Base-by-base conservation (phyloP, 495 filamentous ascomycete genomes). In the Aspergillus bertholletiae region DNA sequence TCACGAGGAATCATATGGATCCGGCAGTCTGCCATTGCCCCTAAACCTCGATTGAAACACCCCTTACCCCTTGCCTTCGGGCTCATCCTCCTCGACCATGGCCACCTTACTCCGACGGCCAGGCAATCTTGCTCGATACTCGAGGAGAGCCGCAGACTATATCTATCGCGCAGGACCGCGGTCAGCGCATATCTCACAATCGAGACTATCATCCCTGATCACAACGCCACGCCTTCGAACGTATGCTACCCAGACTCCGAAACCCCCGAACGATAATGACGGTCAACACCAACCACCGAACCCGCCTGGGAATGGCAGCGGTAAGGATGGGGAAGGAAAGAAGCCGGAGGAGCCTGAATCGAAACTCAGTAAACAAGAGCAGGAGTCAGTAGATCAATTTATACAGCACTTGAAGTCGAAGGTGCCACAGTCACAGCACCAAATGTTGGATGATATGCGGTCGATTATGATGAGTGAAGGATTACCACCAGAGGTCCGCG, bases 81-180 rank as follows among this genome's bases (percentile, higher is more conserved):
- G 70, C 71, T 66, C 59, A 60, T 56, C 56, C 60, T 68, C 68
- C 68, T 73, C 73, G 72, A 76, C 63, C 67, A 88, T 88, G 85
- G 81, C 84, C 65, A 77, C 78, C 67, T 65, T 87, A 61, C 73
- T 88, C 56, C 82, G 85, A 63, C 83, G 82, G 68, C 81, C 87
- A 65, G 78, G 81, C 71, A 76, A 80, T 70, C 66, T 88, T 68
- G 80, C 82, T 69, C 79, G 83, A 68, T 73, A 82, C 66, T 80
- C 83, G 62, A 80, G 73, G 67, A 74, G 73, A 54, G 78, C 77
- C 57, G 60, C 81, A 56, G 73, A 77, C 53, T 67, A 64, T 47
- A 60, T 78, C 37, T 48, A 72, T 49, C 76, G 75, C 57, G 68
- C 74, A 54, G 68, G 60, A 51, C 70, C 72, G 46, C 67, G 65